Base-by-base conservation (phyloP, 495 filamentous ascomycete genomes). In the Xylaria longipes region DNA sequence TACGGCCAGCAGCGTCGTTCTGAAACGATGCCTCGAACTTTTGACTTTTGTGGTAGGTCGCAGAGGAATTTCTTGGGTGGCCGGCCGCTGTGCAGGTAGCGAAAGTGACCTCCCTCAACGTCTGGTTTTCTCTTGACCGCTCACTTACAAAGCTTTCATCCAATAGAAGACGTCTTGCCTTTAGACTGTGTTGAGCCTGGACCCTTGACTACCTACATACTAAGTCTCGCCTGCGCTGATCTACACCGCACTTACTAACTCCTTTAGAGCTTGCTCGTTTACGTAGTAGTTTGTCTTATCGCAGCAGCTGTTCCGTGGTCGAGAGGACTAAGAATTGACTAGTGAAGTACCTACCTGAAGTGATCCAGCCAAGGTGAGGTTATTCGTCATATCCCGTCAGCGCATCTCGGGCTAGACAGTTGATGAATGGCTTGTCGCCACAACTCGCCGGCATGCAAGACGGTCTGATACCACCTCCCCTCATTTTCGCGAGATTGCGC, bases 101-200 rank as follows among this genome's bases (percentile, higher is more conserved):
- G 20, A 46, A 41, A 31, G 27, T 67, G 56, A 46, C 22, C 11
- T 20, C 29, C 25, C 67, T 69, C 43, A 37, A 39, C 56, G 39
- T 62, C 41, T 15, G 64, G 63, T 57, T 62, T 52, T 75, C 69
- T 79, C 75, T 79, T 77, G 77, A 77, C 75, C 75, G 77, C 77
- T 79, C 72, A 75, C 62, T 69, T 65, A 62, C 61, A 69, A 72
- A 70, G 72, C 71, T 66, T 56, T 31, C 31, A 39, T 56, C 68
- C 68, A 70, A 70, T 70, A 56, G 46, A 37, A 64, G 27, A 31
- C 35, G 25, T 35, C 35, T 45, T 22, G 35, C 45, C 58, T 62
- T 37, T 6, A 31, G 14, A 54, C 31, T 31, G 60, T 56, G 68
- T 64, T 17, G 43, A 52, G 56, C 43, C 56, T 31, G 33, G 65